Percentiles rank a stretch among this genome's conserved stretches.
Evolutionary conservation across 148 eudicot species (phyloP).

Genomic region (Rhododendron mucronatum): DNA sequence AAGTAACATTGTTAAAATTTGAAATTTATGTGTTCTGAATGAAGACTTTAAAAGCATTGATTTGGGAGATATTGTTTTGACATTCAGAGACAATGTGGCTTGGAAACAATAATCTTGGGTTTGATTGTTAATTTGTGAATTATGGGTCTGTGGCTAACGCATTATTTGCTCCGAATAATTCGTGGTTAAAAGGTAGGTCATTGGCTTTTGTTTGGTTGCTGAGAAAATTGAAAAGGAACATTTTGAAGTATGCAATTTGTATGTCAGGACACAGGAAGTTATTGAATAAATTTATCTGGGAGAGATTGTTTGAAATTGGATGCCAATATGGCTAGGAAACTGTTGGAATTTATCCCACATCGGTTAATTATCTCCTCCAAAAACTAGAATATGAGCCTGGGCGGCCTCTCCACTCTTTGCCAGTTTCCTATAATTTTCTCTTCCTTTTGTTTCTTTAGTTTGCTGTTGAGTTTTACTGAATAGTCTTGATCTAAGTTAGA

Average conservation of each 20-base stretch:
- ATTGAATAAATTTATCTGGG: neutral
- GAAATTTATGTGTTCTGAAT: neutral
- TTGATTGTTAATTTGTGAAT: neutral
- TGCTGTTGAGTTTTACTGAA: neutral
- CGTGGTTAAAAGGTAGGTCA: neutral
- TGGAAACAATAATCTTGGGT: neutral
- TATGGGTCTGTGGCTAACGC: neutral
- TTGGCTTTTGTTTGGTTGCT: neutral
- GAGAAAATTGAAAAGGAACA: neutral
- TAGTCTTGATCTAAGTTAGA: neutral
- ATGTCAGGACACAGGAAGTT: neutral
- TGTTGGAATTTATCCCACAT: too few species aligned
- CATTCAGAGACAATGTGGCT: neutral
- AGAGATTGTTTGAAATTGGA: neutral
- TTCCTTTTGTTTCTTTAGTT: neutral
- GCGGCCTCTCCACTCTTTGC: too few species aligned
- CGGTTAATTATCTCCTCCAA: too few species aligned
- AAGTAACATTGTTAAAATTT: neutral
- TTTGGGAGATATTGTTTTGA: neutral
- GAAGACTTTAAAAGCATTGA: too few species aligned
- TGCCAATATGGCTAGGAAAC: neutral
- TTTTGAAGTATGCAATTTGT: neutral
- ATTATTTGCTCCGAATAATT: neutral
- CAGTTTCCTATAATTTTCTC: neutral
- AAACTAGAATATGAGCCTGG: too few species aligned